phyloP scores from a whole-genome alignment of 108 stramenopile genomes.

The Skeletonema menzelii region DNA sequence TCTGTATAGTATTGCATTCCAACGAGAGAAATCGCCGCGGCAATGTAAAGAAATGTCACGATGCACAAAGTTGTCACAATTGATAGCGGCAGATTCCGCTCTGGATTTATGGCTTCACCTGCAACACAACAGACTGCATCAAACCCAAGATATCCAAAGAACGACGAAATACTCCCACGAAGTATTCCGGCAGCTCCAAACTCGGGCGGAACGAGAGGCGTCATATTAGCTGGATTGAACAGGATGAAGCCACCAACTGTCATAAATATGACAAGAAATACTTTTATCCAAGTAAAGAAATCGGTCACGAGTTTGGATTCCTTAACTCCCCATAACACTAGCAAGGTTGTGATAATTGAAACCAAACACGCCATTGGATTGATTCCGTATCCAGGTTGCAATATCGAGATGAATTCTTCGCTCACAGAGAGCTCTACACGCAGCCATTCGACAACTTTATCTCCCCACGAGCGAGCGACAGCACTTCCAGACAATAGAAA shows the following conservation, averaged over 20 bases:
- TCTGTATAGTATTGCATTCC: constrained; percentile 74
- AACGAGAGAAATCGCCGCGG: constrained; percentile 77
- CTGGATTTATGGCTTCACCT: constrained; percentile 83
- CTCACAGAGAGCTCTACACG: constrained; percentile 29
- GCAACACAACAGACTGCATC: constrained; percentile 90
- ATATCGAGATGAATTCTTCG: constrained; percentile 11
- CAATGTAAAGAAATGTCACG: constrained; percentile 73
- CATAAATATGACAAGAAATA: constrained; percentile 84
- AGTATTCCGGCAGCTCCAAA: constrained; percentile 64
- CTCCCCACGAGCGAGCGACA: constrained; percentile 89
- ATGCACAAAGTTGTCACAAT: constrained; percentile 72
- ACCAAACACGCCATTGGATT: constrained; percentile 53
- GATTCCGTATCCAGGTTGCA: constrained; percentile 56
- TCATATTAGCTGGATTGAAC: constrained; percentile 61
- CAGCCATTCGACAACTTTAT: constrained; percentile 83
- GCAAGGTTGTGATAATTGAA: constrained; percentile 27
- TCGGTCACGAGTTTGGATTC: constrained; percentile 78
- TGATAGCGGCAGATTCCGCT: constrained; percentile 72
- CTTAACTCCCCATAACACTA: constrained; percentile 51
- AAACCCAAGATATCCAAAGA: constrained; percentile 94
- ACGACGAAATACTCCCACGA: constrained; percentile 74
- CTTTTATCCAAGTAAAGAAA: constrained; percentile 80
- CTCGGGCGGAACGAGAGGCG: constrained; percentile 57
- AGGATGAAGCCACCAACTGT: constrained; percentile 74
- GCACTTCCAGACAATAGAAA: constrained; percentile 84